Conservation (phyloP, 805 yeast species). For the baker's yeast (Saccharomyces cerevisiae) region DNA sequence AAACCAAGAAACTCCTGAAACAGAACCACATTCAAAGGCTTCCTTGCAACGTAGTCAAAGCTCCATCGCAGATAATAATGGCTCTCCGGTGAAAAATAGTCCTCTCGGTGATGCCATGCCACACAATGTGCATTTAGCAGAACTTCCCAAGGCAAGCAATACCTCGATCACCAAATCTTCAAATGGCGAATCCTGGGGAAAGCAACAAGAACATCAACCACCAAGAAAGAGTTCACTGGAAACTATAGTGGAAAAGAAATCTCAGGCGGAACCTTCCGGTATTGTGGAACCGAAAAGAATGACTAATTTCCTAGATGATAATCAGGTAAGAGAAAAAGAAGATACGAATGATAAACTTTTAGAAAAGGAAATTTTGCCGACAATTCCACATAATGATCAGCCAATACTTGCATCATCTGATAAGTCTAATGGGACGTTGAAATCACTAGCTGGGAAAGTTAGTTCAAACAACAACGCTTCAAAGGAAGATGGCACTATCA, state of each 20-base stretch:
- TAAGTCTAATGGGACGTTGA: neutral
- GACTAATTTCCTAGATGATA: constrained; percentile 9
- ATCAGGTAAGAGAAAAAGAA: constrained; percentile 12
- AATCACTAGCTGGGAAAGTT: neutral
- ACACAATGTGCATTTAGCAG: constrained; percentile 24
- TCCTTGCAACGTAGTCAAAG: constrained; percentile 18
- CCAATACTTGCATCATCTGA: neutral
- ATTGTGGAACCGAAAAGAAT: constrained; percentile 13
- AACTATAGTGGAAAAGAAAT: constrained; percentile 14
- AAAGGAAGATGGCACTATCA: neutral
- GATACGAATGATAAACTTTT: constrained; percentile 8
- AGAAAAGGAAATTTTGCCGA: constrained; percentile 1
- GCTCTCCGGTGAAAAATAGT: constrained; percentile 23
- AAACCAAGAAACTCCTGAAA: neutral
- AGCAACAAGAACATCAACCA: neutral
- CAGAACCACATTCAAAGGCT: neutral
- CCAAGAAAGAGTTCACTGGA: constrained; percentile 24
- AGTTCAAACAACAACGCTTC: neutral
- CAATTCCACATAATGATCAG: neutral
- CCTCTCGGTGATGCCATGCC: constrained; percentile 14
- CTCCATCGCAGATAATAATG: constrained; percentile 29
- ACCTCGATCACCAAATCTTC: neutral
- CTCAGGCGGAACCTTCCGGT: constrained; percentile 10
- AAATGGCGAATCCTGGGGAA: neutral
- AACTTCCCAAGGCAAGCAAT: constrained; percentile 13